Percentiles rank a stretch among this genome's conserved stretches.
These are phyloP conservation scores for Megacollybia marginata DNA, from an alignment of 768 basidiomycete species.

Conservation along the genomic window DNA sequence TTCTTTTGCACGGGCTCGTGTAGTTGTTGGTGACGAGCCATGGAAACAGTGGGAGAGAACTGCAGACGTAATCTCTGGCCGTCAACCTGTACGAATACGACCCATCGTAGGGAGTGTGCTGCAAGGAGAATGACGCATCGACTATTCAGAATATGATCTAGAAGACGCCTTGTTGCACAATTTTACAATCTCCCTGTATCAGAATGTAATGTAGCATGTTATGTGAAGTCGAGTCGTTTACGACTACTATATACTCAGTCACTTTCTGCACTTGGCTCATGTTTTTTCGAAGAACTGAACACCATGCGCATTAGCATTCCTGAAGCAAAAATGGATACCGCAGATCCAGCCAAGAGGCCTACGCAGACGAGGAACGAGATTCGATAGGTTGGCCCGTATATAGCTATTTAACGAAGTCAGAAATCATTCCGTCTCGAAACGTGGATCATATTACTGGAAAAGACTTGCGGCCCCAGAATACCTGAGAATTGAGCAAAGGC, in stretches of 20 bases:
- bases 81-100: no score
- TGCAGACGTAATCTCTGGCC: no score
- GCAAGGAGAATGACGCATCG: no score
- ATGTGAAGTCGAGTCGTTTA: no score
- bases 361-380: constrained; percentile 13
- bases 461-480: constrained; percentile 15
- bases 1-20: constrained; percentile 28
- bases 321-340: constrained; percentile 2
- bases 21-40: constrained; percentile 46
- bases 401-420: background rate
- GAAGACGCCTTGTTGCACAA: no score
- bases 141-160: no score
- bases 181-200: no score
- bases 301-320: background rate
- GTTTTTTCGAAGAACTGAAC: no score
- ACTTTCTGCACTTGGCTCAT: no score
- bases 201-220: no score
- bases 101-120: no score
- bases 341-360: constrained; percentile 8
- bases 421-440: background rate
- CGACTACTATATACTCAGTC: no score
- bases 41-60: constrained; percentile 42
- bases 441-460: constrained; percentile 4
- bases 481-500: constrained; percentile 13
- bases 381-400: constrained; percentile 3